These are phyloP conservation scores for Funneliformis caledonium DNA, from an alignment of 371 early-diverging fungal genomes.

Conservation along the genomic window DNA sequence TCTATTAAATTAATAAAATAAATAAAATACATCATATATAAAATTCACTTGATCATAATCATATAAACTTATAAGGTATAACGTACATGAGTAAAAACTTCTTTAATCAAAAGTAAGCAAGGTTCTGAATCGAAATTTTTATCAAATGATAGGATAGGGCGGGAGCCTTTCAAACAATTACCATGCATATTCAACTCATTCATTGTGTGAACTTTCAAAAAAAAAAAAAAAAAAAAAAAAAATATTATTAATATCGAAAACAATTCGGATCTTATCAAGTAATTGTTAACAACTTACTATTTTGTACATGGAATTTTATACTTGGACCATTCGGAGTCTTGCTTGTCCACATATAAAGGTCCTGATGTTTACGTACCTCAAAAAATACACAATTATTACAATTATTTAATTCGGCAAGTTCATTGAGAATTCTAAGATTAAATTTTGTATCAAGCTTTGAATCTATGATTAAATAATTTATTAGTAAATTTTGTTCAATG, in stretches of 20 bases:
- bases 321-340: conserved; percentile 96
- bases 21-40: no score
- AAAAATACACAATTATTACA: conserved; percentile 97
- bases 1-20: conserved; percentile 37
- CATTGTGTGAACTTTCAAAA: conserved; percentile 89
- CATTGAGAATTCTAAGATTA: conserved; percentile 88
- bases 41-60: neutral
- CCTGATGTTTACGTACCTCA: conserved; percentile 90
- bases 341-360: conserved; percentile 94
- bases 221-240: neutral
- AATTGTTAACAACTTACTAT: conserved; percentile 60
- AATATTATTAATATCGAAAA: neutral
- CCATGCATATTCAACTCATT: conserved; percentile 97
- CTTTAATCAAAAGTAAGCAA: conserved; percentile 86
- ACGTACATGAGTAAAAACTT: conserved; percentile 76
- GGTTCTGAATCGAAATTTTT: conserved; percentile 84
- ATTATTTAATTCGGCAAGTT: conserved; percentile 94
- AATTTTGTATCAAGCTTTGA: conserved; percentile 91
- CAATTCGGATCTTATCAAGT: neutral
- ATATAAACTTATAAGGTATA: neutral
- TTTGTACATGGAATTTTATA: conserved; percentile 93
- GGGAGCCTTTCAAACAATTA: conserved; percentile 96
- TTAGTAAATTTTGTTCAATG: neutral
- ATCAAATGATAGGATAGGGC: conserved; percentile 94
- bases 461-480: conserved; percentile 48